Base-by-base conservation (phyloP, 352 stramenopile species). In the Synura sp. region DNA sequence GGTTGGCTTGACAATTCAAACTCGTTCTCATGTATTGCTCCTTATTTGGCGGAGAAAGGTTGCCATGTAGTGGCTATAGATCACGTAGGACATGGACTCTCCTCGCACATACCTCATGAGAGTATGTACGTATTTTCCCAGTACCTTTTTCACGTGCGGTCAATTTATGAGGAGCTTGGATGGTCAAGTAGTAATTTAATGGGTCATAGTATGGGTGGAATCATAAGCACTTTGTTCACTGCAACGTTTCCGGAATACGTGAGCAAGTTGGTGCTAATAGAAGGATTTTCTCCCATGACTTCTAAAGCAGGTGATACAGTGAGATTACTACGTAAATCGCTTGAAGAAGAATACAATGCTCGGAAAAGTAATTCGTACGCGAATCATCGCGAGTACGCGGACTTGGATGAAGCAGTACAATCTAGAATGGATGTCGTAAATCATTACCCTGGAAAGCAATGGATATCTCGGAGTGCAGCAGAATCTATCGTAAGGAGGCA, bases 1-100 rank as follows among this genome's bases (percentile, higher is more conserved):
- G 71, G 71, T n/a, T 78, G 71, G 71, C 31, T 78, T 35, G 71
- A 78, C 38, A 78, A 78, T 38, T 59, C 36, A 19, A 78, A 78
- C 71, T 41, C 35, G 17, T 78, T 42, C 27, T 22, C 2, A 33
- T 42, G 27, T 25, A 14, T 78, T 9, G 71, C 36, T 42, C 71
- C 71, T 19, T 78, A 69, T 27, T 31, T 78, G 9, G 71, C 71
- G 5, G 71, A 60, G 1, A 59, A 34, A 41, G 71, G 71, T 22
- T 78, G 33, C 41, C 71, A 78, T 69, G 42, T 78, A 29, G 36
- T 78, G n/a, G 71, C 71, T 12, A 42, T 78, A 7, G 71, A 78
- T 32, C 12, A 35, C 31, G 14, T 38, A 12, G 41, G 71, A 31
- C 71, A 78, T 69, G 71, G 71, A 27, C 71, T 29, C 29, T 71